Evolutionary conservation across 139 green algal genomes (phyloP), one percentile per base, ranked within the genome.

Genomic region (Chlorella sp.): DNA sequence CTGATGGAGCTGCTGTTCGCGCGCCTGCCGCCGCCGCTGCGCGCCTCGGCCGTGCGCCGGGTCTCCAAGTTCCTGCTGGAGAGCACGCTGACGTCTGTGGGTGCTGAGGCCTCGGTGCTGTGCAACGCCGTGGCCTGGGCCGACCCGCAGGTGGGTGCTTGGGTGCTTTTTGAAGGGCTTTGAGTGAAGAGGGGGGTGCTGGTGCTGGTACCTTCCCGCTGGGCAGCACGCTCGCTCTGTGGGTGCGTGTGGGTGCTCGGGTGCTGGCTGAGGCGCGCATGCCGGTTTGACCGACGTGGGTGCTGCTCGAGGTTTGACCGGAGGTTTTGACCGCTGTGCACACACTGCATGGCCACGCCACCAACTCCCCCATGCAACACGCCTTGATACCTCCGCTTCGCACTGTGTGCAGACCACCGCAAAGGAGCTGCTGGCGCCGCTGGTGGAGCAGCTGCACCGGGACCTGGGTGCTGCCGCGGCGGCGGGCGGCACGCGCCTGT

Each of bases 1-100:
- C 82, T 93, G 38, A 81, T 95, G 67, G 90, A 94, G 86, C 82
- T 96, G 73, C 85, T 96, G 68, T 97, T 95, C 73, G 83, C 84
- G 41, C 91, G 94, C 41, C 70, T 95, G 80, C 88, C 92, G 3
- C 76, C 86, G 4, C 38, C 44, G 20, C 76, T 96, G 73, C 87
- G 82, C 26, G 32, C 41, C 11, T 68, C 75, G 19, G 92, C 93
- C n/a, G 88, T 96, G 44, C 81, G 75, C 13, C 87, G 89, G 13
- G 74, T 97, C 38, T 84, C 87, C 20, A 62, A 82, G 44, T 97
- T 94, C 73, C 73, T 95, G 65, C 74, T 90, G 54, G 88, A 83
- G 74, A 91, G 54, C 79, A 90, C 90, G 1, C 58, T 94, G 26
- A 85, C 88, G 0, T 76, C 62, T 22, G 78, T 84, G 40, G 78